Conservation (phyloP, 768 basidiomycete species). For the Agaricus blazei region DNA sequence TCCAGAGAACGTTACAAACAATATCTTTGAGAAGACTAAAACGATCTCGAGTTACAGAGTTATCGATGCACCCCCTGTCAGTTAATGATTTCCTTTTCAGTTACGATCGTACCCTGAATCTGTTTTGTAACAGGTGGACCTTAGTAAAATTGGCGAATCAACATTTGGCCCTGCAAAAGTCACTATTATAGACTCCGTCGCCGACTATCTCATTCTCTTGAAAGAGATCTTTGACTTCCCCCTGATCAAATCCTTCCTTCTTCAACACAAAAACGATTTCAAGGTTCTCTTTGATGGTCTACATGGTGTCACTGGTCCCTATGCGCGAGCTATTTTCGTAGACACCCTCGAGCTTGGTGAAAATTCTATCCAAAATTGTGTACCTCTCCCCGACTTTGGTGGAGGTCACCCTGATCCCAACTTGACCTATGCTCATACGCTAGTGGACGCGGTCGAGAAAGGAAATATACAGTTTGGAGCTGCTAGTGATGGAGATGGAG, state of each 20-base stretch:
- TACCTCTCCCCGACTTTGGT: conserved; percentile 92
- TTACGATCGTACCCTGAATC: background rate
- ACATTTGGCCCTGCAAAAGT: conserved; percentile 81
- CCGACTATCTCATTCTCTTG: conserved; percentile 81
- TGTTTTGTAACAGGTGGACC: conserved; percentile 55
- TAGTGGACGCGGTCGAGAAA: conserved; percentile 89
- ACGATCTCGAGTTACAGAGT: conserved; percentile 81
- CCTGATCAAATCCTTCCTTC: conserved; percentile 86
- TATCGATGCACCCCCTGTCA: conserved; percentile 69
- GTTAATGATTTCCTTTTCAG: conserved; percentile 20
- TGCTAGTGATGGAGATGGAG: conserved; percentile 96
- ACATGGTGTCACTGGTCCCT: conserved; percentile 96
- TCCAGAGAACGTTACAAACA: conserved; percentile 93
- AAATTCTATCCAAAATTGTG: conserved; percentile 83
- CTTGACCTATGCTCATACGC: conserved; percentile 91
- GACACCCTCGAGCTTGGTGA: conserved; percentile 75
- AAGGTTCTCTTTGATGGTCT: conserved; percentile 94
- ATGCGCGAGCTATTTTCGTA: conserved; percentile 85
- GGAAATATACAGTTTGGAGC: conserved; percentile 89
- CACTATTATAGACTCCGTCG: conserved; percentile 90
- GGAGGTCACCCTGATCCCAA: conserved; percentile 99
- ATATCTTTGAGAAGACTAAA: conserved; percentile 91
- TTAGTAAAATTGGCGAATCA: conserved; percentile 75
- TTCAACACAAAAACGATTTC: conserved; percentile 60
- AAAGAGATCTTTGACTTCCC: conserved; percentile 92